Base-by-base conservation (phyloP, 257 asterid genomes). In the Solanum chilense region DNA sequence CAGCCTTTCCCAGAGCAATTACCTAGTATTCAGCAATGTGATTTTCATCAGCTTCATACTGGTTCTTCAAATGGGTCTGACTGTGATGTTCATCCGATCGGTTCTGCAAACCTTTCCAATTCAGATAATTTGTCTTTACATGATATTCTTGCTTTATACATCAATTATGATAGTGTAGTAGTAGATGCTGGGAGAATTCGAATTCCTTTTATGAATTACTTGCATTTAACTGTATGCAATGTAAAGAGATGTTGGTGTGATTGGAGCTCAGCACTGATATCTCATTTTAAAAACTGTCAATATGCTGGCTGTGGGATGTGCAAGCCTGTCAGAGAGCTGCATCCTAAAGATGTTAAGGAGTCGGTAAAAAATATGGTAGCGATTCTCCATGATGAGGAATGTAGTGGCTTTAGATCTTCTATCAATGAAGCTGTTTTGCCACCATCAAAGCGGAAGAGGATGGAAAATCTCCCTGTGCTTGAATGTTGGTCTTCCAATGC, bases 241-340 rank as follows among this genome's bases (percentile, higher is more conserved):
- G 90, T 45, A 83, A 47, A 74, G 29, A 80, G 58, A 62, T 93
- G 96, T 88, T 70, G 68, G 73, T 92, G 95, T 82, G 81, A 87
- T 58, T 82, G 42, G 60, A 84, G 78, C 87, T 77, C 33, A 14
- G 4, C 16, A 35, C 87, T 89, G 85, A 86, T 90, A 84, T 66
- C 90, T 68, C 95, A 93, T 89, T 93, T 89, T 39, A 90, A 92
- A 44, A 83, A 71, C 85, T 93, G 94, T 86, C 82, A 31, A 49
- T 37, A 68, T 87, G 44, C 82, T 84, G n/a, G 23, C 68, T 91
- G 94, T 82, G 52, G 69, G 73, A 37, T 91, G 73, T 92, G 95
- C 75, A 84, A 76, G 88, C 92, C 94, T 66, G 85, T 88, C 76
- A 91, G 42, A 66, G 85, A 84, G 78, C 89, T 47, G 44, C 47